Base-by-base conservation (phyloP, 1,139 yeast species). In the Kurtzmaniella quercitrusa region DNA sequence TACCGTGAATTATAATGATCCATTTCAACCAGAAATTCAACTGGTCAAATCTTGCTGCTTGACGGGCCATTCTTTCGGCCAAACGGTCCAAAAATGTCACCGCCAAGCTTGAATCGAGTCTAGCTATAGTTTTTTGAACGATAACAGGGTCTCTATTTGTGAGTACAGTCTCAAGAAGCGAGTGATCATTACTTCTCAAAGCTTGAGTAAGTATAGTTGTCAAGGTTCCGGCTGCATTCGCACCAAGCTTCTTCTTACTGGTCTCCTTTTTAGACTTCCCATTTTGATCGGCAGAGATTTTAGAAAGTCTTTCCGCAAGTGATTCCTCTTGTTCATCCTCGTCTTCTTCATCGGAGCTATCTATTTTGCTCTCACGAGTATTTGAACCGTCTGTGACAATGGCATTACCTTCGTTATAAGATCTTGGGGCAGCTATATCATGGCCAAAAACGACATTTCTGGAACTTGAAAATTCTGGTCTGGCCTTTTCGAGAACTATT, bases 21-120 rank as follows among this genome's bases (percentile, higher is more conserved):
- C 97, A 91, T 61, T 91, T 88, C 51, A 91, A 82, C 99, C 99
- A 93, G 41, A 81, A 75, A 50, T 85, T 84, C 50, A 93, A 72
- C 48, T 82, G 84, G 34, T 85, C 87, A 50, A 90, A 90, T 52
- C 89, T 78, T 15, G 65, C 60, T 12, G 73, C 59, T 54, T 74
- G 77, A 55, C 94, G 78, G 10, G 91, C 84, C 47, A 89, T 79
- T 60, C 88, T 79, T 59, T 90, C 96, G 1, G 96, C 90, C 34
- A 93, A 68, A 55, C 91, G 75, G 58, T 91, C 96, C 50, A 94
- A 70, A 38, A 93, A 70, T 9, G 77, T 63, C 11, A 89, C 88
- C 0, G 95, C 93, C 43, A 86, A 70, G 1, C 81, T 66, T 1
- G 96, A 79, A 55, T 84, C 86, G 43, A 89, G 69, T 51, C 85